Conservation (phyloP, 371 early-diverging fungal species). For the Circinella minor region DNA sequence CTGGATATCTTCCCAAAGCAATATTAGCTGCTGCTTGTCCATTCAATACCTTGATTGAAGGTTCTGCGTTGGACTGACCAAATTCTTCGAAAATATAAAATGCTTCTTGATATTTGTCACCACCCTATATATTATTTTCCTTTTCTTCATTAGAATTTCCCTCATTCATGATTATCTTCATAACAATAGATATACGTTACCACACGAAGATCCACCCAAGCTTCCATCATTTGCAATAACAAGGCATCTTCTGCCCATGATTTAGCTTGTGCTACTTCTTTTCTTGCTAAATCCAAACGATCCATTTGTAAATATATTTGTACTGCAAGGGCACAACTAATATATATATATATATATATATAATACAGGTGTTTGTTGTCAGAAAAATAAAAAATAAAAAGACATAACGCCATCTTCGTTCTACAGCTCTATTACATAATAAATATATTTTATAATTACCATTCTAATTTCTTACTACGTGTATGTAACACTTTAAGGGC, state of each 20-base stretch:
- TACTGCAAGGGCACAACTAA: slow-evolving; percentile 76
- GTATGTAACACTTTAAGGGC: slow-evolving; percentile 69
- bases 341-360: background rate
- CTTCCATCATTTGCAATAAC: slow-evolving; percentile 91
- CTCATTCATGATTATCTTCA: too few relatives aligned
- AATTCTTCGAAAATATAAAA: slow-evolving; percentile 95
- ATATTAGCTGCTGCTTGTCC: slow-evolving; percentile 88
- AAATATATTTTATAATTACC: slow-evolving; percentile 49
- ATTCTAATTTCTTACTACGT: slow-evolving; percentile 81
- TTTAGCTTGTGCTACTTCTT: slow-evolving; percentile 74
- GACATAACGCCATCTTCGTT: background rate
- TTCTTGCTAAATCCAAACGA: slow-evolving; percentile 87
- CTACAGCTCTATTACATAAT: background rate
- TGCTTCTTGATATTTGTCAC: slow-evolving; percentile 85
- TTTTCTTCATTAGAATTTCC: too few relatives aligned
- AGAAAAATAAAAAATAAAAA: too few relatives aligned
- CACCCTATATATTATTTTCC: slow-evolving; percentile 55
- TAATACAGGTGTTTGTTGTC: background rate
- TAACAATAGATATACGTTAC: slow-evolving; percentile 35
- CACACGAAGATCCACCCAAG: slow-evolving; percentile 81
- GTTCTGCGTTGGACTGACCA: slow-evolving; percentile 72
- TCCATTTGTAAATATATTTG: slow-evolving; percentile 83
- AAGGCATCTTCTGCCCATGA: slow-evolving; percentile 91
- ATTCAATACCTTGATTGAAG: slow-evolving; percentile 79
- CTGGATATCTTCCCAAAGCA: slow-evolving; percentile 81